A percentile compares a stretch with the other conserved stretches of the same genome.
Evolutionary conservation across 169 alveolate genomes (phyloP).

Genomic region (Theileria parva): DNA sequence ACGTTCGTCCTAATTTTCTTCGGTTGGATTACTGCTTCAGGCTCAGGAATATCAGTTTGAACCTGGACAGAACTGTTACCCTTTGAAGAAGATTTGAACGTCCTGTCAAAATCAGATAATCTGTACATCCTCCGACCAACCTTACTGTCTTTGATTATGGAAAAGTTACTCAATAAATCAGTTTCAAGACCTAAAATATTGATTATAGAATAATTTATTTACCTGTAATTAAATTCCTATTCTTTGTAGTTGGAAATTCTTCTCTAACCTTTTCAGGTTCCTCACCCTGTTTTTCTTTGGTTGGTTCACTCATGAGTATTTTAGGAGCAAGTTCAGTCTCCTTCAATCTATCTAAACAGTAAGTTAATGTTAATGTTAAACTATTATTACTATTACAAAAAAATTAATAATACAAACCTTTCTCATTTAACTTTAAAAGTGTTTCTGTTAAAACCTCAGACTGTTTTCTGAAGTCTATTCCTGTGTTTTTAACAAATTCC

Average conservation of each 20-base stretch:
- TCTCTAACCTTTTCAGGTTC: background rate
- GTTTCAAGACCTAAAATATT: slow-evolving; percentile 2
- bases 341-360: slow-evolving; percentile 26
- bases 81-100: background rate
- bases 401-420: slow-evolving; percentile 24
- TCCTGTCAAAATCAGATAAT: slow-evolving; percentile 47
- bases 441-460: slow-evolving; percentile 44
- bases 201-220: background rate
- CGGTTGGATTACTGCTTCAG: background rate
- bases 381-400: background rate
- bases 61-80: slow-evolving; percentile 37
- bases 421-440: slow-evolving; percentile 48
- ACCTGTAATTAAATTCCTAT: background rate
- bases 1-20: slow-evolving; percentile 14
- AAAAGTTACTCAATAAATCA: slow-evolving; percentile 34
- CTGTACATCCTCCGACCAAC: slow-evolving; percentile 32
- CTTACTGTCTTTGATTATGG: slow-evolving; percentile 35
- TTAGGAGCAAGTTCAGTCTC: slow-evolving; percentile 67
- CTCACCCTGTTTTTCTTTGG: slow-evolving; percentile 4
- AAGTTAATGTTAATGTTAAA: background rate
- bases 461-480: slow-evolving; percentile 21
- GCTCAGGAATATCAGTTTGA: slow-evolving; percentile 33
- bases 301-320: slow-evolving; percentile 7
- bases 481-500: slow-evolving; percentile 38
- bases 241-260: background rate